Evolutionary conservation across 2,329 filamentous ascomycete genomes (phyloP), one percentile per base, ranked within the genome.

Genomic region (Penicillium hesseltinei): DNA sequence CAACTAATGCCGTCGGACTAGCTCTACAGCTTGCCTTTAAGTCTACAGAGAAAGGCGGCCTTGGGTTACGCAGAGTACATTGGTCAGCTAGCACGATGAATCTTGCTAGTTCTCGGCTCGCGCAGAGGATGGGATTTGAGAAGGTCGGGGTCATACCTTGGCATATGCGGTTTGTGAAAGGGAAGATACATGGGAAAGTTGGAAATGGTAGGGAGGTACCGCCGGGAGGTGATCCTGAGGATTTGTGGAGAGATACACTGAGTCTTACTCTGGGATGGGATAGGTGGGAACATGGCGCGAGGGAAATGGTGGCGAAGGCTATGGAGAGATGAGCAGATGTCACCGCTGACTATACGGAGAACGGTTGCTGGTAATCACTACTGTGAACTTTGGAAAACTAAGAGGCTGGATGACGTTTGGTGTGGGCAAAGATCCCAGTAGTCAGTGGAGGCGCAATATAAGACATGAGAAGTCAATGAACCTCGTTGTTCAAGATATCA

Each of bases 191-290:
- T 38, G 62, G 59, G 1, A 65, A 65, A 17, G 25, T 60, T 19
- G 63, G 63, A 4, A 58, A 65, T 59, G 61, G 60, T 1, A 60
- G 39, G n/a, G 47, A 9, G 6, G 27, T 51, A 7, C 63, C 63
- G 3, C 44, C 60, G 42, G 56, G 60, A 8, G 40, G 49, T 40
- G 58, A 65, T 33, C 51, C 58, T 2, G 47, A 59, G 11, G 63
- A 65, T 56, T 3, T 65, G 33, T 65, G 63, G 62, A 57, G 63
- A 36, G 63, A 65, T 47, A 59, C 61, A 1, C n/a, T 65, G 6
- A 52, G 43, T 6, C 52, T 59, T 9, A 57, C 46, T 43, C 15
- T 65, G 31, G 48, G 50, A 11, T 64, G 63, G 63, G 61, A 65
- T 29, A 40, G 40, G 10, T 65, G 63, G 63, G 54, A 52, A 29